A percentile compares a stretch with the other conserved stretches of the same genome.
These are phyloP conservation scores for Ampelomyces quisqualis DNA, from an alignment of 2,329 filamentous ascomycete species.

Conservation along the genomic window DNA sequence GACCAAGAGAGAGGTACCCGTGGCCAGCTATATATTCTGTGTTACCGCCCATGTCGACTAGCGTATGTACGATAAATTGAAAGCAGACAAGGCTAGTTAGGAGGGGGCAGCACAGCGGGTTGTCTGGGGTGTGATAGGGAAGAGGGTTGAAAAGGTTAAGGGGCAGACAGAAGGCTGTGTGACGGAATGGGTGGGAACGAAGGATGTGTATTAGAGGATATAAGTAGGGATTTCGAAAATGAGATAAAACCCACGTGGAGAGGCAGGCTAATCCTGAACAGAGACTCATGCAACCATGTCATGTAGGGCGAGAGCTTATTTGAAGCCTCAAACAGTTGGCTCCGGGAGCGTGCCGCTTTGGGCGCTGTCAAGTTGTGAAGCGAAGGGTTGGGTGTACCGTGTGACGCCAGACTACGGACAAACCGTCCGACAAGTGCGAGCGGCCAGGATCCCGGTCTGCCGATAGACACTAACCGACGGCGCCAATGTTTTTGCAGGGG, in stretches of 20 bases:
- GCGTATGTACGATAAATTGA: slow-evolving; percentile 27
- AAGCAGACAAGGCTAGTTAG: slow-evolving; percentile 25
- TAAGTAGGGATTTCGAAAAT: slow-evolving; percentile 31
- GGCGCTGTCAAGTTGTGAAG: slow-evolving; percentile 43
- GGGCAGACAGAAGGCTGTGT: slow-evolving; percentile 3
- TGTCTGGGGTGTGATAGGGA: background rate
- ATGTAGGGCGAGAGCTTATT: slow-evolving; percentile 38
- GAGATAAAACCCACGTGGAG: slow-evolving; percentile 41
- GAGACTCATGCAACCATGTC: slow-evolving; percentile 37
- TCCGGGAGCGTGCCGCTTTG: slow-evolving; percentile 43
- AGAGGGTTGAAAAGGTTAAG: background rate
- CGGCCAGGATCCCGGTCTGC: slow-evolving; percentile 28
- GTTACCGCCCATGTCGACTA: slow-evolving; percentile 46
- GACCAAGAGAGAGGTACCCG: slow-evolving; percentile 56
- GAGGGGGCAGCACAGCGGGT: no score
- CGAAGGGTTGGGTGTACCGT: slow-evolving; percentile 40
- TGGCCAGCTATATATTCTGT: slow-evolving; percentile 43
- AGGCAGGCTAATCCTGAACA: slow-evolving; percentile 37
- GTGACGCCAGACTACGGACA: slow-evolving; percentile 37
- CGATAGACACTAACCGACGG: slow-evolving; percentile 32
- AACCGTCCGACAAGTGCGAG: slow-evolving; percentile 32
- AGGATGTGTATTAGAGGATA: slow-evolving; percentile 35
- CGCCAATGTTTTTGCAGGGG: slow-evolving; percentile 29
- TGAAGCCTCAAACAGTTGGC: slow-evolving; percentile 44
- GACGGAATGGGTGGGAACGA: slow-evolving; percentile 23